These are phyloP conservation scores for Oidiodendron maius DNA, from an alignment of 495 filamentous ascomycete species.

Conservation along the genomic window DNA sequence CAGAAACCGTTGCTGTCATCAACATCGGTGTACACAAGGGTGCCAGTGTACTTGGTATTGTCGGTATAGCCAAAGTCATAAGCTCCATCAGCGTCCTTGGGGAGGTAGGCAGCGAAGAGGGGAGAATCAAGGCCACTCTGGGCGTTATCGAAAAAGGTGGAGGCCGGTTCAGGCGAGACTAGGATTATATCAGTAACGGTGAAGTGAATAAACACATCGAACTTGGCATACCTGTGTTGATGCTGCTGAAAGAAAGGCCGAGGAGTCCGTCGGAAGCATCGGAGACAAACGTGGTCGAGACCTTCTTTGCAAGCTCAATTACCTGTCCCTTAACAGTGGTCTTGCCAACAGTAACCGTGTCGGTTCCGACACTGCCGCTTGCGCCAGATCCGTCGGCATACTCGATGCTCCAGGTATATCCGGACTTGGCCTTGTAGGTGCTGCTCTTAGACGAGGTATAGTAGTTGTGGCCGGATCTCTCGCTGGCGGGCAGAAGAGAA, in stretches of 20 bases:
- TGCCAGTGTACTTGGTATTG: constrained; percentile 54
- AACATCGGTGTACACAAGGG: constrained; percentile 57
- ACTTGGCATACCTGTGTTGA: too few species aligned
- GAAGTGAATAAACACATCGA: too few species aligned
- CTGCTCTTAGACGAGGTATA: constrained; percentile 53
- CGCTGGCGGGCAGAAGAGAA: constrained; percentile 41
- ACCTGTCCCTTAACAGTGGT: constrained; percentile 60
- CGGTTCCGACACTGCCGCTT: constrained; percentile 60
- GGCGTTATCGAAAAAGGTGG: constrained; percentile 81
- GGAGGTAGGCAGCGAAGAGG: constrained; percentile 68
- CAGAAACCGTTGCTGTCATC: constrained; percentile 66
- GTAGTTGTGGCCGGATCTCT: constrained; percentile 41
- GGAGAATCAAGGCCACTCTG: constrained; percentile 55
- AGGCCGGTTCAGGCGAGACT: constrained; percentile 57
- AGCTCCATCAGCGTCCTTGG: constrained; percentile 51
- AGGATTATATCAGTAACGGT: too few species aligned
- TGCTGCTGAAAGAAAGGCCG: constrained; percentile 68
- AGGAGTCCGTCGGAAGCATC: constrained; percentile 64
- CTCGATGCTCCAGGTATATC: constrained; percentile 56
- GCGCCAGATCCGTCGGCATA: constrained; percentile 74
- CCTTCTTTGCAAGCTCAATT: constrained; percentile 61
- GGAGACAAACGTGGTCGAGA: constrained; percentile 61
- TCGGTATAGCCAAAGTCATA: constrained; percentile 80
- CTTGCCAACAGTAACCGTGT: constrained; percentile 70
- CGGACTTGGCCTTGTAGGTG: constrained; percentile 47